phyloP scores from a whole-genome alignment of 108 stramenopile species.

The Cylindrotheca closterium region DNA sequence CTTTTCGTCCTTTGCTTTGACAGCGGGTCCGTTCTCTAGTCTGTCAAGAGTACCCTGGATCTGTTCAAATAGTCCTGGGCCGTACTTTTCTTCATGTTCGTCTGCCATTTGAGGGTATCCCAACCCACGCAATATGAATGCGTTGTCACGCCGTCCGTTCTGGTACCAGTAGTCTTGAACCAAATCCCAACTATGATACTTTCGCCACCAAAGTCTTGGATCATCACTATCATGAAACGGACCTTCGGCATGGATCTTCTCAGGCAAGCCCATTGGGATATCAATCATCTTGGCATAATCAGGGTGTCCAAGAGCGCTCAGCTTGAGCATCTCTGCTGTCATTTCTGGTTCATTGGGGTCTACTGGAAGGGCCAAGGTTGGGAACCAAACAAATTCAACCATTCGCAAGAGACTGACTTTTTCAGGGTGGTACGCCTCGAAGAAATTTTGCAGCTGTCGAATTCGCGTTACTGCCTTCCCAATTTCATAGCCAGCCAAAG shows the following conservation, averaged over 20 bases:
- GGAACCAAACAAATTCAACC: constrained; percentile 90
- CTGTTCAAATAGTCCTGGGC: constrained; percentile 49
- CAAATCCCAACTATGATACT: constrained; percentile 82
- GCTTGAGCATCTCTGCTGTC: constrained; percentile 51
- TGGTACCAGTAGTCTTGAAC: constrained; percentile 56
- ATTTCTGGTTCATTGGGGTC: constrained; percentile 71
- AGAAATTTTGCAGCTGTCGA: constrained; percentile 78
- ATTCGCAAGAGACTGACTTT: constrained; percentile 76
- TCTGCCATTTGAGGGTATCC: constrained; percentile 76
- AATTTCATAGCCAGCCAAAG: constrained; percentile 80
- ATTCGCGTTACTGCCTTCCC: constrained; percentile 77
- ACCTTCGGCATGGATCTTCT: constrained; percentile 75
- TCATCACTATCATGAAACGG: constrained; percentile 66
- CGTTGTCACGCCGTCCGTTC: constrained; percentile 31
- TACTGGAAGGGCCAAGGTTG: constrained; percentile 66
- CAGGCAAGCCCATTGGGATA: constrained; percentile 63
- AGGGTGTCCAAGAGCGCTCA: constrained; percentile 74
- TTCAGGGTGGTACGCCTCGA: constrained; percentile 85
- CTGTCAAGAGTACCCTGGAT: constrained; percentile 32
- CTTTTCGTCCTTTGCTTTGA: constrained; percentile 8
- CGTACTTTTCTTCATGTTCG: constrained; percentile 86
- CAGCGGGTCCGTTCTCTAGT: constrained; percentile 9
- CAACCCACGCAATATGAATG: constrained; percentile 47
- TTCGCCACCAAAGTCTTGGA: constrained; percentile 49
- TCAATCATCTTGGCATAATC: constrained; percentile 67